Base-by-base conservation (phyloP, 805 yeast species). In the Candida silvicultrix region DNA sequence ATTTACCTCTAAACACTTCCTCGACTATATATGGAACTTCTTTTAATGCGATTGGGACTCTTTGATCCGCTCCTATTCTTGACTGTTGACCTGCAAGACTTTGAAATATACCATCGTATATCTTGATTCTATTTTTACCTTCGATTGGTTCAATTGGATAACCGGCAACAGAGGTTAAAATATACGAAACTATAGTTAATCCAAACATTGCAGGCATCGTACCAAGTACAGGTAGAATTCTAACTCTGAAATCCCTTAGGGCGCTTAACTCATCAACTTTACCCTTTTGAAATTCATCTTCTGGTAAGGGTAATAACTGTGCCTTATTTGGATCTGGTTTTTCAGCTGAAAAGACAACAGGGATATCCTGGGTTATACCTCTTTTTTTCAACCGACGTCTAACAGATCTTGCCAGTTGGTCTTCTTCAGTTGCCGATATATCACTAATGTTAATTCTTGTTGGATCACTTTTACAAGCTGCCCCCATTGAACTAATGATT, bases 121-220 rank as follows among this genome's bases (percentile, higher is more conserved):
- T 67, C 62, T 90, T 92, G 59, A 78, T 78, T 57, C 98, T 76
- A 62, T 86, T 86, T 62, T 89, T 89, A 9, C 96, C 96, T 54
- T 89, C 96, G 38, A 88, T 78, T 43, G 96, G 94, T 51, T 92
- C 97, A 44, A 84, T 80, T 21, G 95, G 94, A 62, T 94, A 94
- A 1, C 94, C 97, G 1, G 96, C 81, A 9, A 89, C 80, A 4
- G 75, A 67, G 2, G 95, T 85, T 32, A 94, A 66, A 20, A 94
- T 70, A 67, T 87, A 83, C 0, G 97, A 85, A 3, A 96, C 95
- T 46, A 92, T 77, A 0, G 96, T 79, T 41, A 94, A 73, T 1
- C 98, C 99, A 69, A 94, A 94, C 66, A 92, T 84, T 10, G 94
- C 97, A 1, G 99, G 99, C 84, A 94, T 81, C 0, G 99, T 88